Evolutionary conservation across 441 rosid species (phyloP).

Genomic region (Isatis lusitanica): DNA sequence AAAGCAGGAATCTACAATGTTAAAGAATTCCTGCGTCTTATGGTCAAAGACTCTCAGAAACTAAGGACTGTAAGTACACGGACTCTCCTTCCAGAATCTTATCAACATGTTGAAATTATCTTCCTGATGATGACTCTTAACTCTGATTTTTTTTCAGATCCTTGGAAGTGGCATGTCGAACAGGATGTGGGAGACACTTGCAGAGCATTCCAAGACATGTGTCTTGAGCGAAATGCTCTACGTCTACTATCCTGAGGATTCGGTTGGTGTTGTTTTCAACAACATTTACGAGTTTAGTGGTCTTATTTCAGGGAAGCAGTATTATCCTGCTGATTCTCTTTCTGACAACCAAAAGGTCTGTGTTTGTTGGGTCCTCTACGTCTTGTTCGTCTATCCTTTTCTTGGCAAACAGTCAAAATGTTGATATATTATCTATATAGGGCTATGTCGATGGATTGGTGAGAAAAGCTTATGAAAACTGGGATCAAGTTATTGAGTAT

Average conservation of each 20-base stretch:
- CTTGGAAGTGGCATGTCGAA: constrained; percentile 98
- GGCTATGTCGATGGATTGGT: constrained; percentile 77
- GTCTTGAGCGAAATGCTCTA: constrained; percentile 72
- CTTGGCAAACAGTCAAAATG: not conserved
- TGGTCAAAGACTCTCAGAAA: constrained; percentile 71
- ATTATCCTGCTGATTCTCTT: constrained; percentile 72
- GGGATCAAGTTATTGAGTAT: constrained; percentile 91
- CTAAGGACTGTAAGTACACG: constrained; percentile 63
- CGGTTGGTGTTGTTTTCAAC: constrained; percentile 78
- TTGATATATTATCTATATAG: constrained; percentile 38
- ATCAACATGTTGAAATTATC: not conserved
- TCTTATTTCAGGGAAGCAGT: constrained; percentile 70
- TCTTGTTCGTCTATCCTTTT: not conserved
- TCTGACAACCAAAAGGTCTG: constrained; percentile 84
- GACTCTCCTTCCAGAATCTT: constrained; percentile 17
- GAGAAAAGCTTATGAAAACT: constrained; percentile 89
- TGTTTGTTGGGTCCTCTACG: not conserved
- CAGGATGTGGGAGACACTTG: constrained; percentile 90
- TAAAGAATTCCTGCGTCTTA: constrained; percentile 74
- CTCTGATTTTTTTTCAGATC: constrained; percentile 47
- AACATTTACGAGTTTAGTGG: constrained; percentile 77
- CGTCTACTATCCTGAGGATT: constrained; percentile 77
- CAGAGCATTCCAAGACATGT: constrained; percentile 90
- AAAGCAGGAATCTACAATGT: constrained; percentile 61
- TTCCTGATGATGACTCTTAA: not conserved